These are phyloP conservation scores for Tulasnella sp. DNA, from an alignment of 768 basidiomycete species.

Conservation along the genomic window DNA sequence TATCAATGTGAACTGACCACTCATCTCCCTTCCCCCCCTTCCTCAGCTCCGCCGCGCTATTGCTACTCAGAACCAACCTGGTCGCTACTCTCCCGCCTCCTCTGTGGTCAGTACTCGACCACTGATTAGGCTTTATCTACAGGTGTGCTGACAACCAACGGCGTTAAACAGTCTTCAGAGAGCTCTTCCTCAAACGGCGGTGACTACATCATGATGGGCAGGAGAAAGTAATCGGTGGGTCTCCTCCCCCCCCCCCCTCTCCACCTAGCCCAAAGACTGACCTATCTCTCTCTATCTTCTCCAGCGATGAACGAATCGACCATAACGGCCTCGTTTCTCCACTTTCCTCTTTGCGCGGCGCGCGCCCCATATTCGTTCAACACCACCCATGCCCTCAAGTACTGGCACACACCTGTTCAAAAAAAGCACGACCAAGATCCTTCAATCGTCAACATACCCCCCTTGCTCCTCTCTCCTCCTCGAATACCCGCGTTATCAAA, in stretches of 20 bases:
- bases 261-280: background rate
- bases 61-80: conserved; percentile 19
- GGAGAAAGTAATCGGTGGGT: conserved; percentile 20
- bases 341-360: background rate
- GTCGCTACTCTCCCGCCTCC: conserved; percentile 21
- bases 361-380: background rate
- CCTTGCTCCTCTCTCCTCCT: background rate
- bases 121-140: background rate
- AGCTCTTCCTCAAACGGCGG: conserved; percentile 16
- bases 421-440: background rate
- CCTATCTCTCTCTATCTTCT: conserved; percentile 1
- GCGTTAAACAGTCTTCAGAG: conserved; percentile 16
- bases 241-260: background rate
- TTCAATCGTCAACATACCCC: background rate
- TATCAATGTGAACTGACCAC: conserved; percentile 4
- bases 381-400: background rate
- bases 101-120: conserved; percentile 21
- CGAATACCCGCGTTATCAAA: background rate
- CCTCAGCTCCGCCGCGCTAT: conserved; percentile 25
- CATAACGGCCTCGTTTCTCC: background rate
- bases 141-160: background rate
- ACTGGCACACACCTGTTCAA: background rate
- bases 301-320: conserved; percentile 16
- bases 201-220: conserved; percentile 26
- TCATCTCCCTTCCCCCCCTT: background rate